Evolutionary conservation across 768 basidiomycete genomes (phyloP).

Genomic region (Suillus ampliporus): DNA sequence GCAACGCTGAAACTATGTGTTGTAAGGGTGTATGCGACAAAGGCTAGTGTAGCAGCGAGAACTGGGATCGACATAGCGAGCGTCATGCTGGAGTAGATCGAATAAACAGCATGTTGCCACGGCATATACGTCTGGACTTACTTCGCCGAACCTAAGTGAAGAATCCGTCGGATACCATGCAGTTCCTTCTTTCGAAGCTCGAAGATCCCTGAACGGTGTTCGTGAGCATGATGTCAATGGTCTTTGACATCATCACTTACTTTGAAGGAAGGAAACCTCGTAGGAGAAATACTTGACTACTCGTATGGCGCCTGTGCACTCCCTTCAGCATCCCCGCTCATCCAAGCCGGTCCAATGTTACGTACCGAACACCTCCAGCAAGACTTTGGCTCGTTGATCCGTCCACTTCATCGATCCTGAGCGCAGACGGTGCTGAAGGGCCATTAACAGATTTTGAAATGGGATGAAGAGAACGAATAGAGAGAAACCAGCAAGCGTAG

Average conservation of each 20-base stretch:
- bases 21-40: conserved; percentile 66
- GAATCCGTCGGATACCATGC: conserved; percentile 55
- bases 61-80: conserved; percentile 62
- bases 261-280: conserved; percentile 67
- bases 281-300: conserved; percentile 82
- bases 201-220: conserved; percentile 51
- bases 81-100: conserved; percentile 44
- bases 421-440: conserved; percentile 57
- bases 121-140: conserved; percentile 34
- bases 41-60: conserved; percentile 65
- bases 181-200: conserved; percentile 60
- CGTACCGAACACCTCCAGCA: conserved; percentile 66
- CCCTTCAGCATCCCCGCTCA: conserved; percentile 1
- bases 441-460: conserved; percentile 68
- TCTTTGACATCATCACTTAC: conserved; percentile 41
- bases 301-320: conserved; percentile 58
- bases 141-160: conserved; percentile 69
- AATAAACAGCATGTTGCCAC: not conserved
- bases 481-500: conserved; percentile 72
- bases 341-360: not conserved
- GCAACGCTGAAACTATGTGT: conserved; percentile 64
- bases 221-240: conserved; percentile 1
- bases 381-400: conserved; percentile 62
- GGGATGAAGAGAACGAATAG: conserved; percentile 68
- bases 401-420: conserved; percentile 64